Evolutionary conservation across 495 filamentous ascomycete species (phyloP).

Genomic region (Podospora anserina): DNA sequence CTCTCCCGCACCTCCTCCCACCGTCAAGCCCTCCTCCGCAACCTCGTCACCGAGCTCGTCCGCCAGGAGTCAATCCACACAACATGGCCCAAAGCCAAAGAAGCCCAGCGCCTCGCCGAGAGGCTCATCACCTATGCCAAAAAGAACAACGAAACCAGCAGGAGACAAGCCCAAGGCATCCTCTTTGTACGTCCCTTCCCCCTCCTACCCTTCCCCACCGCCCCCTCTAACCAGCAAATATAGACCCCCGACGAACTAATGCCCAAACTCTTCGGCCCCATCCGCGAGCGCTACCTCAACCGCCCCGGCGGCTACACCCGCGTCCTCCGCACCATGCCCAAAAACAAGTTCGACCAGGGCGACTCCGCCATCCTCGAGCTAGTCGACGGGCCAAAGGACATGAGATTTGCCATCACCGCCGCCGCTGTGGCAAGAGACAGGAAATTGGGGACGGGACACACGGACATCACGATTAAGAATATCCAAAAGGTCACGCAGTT

Average conservation of each 20-base stretch:
- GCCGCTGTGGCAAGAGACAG: conserved; percentile 66
- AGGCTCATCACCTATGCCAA: conserved; percentile 92
- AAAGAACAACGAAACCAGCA: conserved; percentile 75
- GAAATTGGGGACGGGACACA: conserved; percentile 49
- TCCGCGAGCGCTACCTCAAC: conserved; percentile 74
- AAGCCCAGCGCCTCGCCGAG: conserved; percentile 88
- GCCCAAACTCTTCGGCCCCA: conserved; percentile 81
- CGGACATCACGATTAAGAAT: conserved; percentile 71
- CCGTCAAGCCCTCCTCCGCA: conserved; percentile 88
- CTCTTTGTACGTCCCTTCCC: conserved; percentile 67
- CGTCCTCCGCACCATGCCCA: conserved; percentile 78
- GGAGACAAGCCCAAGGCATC: conserved; percentile 63
- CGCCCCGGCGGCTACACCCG: conserved; percentile 92
- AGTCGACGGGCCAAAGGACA: conserved; percentile 91
- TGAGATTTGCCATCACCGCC: conserved; percentile 91
- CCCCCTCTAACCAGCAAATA: background rate
- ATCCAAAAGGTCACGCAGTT: conserved; percentile 81
- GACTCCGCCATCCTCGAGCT: conserved; percentile 90
- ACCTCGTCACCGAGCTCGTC: conserved; percentile 94
- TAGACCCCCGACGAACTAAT: conserved; percentile 61
- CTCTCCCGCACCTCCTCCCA: conserved; percentile 79
- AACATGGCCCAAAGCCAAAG: conserved; percentile 95
- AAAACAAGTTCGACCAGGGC: conserved; percentile 77
- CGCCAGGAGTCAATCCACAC: conserved; percentile 88
- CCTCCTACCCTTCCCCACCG: background rate